A percentile compares a stretch with the other conserved stretches of the same genome.
Evolutionary conservation across 169 alveolate species (phyloP).

Genomic region (Plasmodium ovale): DNA sequence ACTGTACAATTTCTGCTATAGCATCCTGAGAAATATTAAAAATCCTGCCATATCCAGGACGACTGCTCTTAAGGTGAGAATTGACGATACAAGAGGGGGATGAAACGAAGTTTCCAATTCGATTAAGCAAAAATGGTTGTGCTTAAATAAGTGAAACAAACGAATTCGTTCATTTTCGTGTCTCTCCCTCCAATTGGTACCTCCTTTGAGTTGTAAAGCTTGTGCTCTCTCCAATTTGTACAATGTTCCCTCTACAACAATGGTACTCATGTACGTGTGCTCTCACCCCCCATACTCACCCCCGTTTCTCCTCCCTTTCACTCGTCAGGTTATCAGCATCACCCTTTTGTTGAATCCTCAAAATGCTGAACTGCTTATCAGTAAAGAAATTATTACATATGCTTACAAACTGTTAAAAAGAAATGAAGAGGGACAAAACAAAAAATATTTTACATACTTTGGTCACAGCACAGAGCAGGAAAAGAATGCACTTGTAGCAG

Average conservation of each 20-base stretch:
- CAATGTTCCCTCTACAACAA: no score
- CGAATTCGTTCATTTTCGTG: no score
- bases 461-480: constrained; percentile 27
- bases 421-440: constrained; percentile 44
- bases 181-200: neutral
- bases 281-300: neutral
- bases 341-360: neutral
- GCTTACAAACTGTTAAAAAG: constrained; percentile 61
- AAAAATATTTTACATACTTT: constrained; percentile 25
- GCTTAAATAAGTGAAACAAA: no score
- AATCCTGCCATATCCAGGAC: constrained; percentile 28
- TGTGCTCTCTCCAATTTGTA: no score
- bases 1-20: constrained; percentile 33
- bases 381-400: constrained; percentile 15
- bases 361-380: neutral
- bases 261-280: neutral
- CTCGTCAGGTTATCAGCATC: neutral
- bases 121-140: no score
- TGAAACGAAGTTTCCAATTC: neutral
- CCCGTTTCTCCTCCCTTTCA: neutral
- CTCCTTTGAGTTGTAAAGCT: neutral
- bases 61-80: constrained; percentile 36
- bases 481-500: constrained; percentile 3
- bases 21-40: constrained; percentile 9
- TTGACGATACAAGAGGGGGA: neutral